Evolutionary conservation across 2,329 filamentous ascomycete genomes (phyloP).

Genomic region (Penicillium olsonii): DNA sequence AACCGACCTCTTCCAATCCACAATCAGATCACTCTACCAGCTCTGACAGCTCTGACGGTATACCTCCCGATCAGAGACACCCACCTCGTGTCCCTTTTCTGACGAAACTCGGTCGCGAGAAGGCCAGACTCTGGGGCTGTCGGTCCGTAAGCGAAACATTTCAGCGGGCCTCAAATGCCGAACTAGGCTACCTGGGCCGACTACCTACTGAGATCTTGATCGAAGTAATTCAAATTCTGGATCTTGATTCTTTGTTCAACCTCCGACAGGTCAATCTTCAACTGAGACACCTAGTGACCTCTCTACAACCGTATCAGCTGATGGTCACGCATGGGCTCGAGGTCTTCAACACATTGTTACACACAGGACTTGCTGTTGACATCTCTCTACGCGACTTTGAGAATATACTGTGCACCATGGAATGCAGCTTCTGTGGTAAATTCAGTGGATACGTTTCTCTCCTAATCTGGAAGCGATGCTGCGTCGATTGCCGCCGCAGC

Average conservation of each 20-base stretch:
- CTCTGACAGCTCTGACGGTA: too few relatives aligned
- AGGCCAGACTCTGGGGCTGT: background rate
- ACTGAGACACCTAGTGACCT: constrained; percentile 15
- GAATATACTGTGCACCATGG: constrained; percentile 12
- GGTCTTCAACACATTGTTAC: constrained; percentile 19
- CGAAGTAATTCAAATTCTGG: constrained; percentile 4
- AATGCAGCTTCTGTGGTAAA: constrained; percentile 9
- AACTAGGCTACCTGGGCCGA: constrained; percentile 30
- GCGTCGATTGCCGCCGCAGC: constrained; percentile 13
- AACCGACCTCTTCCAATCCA: too few relatives aligned
- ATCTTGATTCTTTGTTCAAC: constrained; percentile 15
- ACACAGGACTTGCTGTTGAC: constrained; percentile 10
- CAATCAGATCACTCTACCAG: too few relatives aligned
- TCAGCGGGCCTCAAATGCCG: background rate
- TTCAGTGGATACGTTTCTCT: constrained; percentile 14
- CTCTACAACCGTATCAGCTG: constrained; percentile 12
- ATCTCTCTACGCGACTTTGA: constrained; percentile 15
- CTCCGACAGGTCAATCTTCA: constrained; percentile 16
- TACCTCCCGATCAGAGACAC: too few relatives aligned
- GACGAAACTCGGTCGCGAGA: too few relatives aligned
- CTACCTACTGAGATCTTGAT: constrained; percentile 12
- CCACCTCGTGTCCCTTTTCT: too few relatives aligned
- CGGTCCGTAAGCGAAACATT: too few relatives aligned
- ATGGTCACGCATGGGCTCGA: constrained; percentile 12
- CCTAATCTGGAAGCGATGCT: constrained; percentile 10